Percentiles rank a stretch among this genome's conserved stretches.
phyloP scores from a whole-genome alignment of 140 eudicot genomes.

The Ambrosia hybrid region DNA sequence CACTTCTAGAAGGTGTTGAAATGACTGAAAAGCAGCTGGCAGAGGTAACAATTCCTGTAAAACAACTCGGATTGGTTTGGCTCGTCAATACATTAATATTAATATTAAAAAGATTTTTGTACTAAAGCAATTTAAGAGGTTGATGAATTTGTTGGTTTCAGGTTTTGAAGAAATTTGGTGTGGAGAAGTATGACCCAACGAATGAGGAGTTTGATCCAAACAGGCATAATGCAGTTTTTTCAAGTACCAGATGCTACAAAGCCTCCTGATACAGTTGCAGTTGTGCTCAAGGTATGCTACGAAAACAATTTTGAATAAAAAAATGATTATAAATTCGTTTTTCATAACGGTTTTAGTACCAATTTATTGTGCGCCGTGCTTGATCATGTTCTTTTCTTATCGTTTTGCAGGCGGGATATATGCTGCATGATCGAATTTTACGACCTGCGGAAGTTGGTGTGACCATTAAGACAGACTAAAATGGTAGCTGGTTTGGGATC shows the following conservation, averaged over 20 bases:
- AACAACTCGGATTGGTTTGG: not conserved
- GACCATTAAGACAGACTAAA: constrained; percentile 47
- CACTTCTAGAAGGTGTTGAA: constrained; percentile 88
- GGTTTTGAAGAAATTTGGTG: constrained; percentile 59
- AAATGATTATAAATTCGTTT: not conserved
- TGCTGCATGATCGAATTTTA: constrained; percentile 62
- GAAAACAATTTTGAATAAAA: not conserved
- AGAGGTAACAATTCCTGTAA: constrained; percentile 49
- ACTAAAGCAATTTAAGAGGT: not conserved
- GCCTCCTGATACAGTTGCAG: constrained; percentile 74
- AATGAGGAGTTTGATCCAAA: constrained; percentile 92
- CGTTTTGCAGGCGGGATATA: constrained; percentile 72
- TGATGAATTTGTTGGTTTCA: constrained; percentile 16
- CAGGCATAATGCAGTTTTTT: constrained; percentile 86
- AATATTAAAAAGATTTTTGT: not conserved
- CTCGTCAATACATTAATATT: not conserved
- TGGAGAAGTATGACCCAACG: constrained; percentile 75
- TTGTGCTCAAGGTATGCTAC: constrained; percentile 73
- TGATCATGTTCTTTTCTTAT: not conserved
- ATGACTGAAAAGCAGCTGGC: constrained; percentile 88
- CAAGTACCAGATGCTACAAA: constrained; percentile 87
- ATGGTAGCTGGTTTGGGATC: not conserved
- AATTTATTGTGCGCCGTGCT: not conserved
- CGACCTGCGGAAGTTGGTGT: constrained; percentile 98
- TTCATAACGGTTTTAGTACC: not conserved